phyloP scores from a whole-genome alignment of 805 yeast genomes.

The Candida maris region DNA sequence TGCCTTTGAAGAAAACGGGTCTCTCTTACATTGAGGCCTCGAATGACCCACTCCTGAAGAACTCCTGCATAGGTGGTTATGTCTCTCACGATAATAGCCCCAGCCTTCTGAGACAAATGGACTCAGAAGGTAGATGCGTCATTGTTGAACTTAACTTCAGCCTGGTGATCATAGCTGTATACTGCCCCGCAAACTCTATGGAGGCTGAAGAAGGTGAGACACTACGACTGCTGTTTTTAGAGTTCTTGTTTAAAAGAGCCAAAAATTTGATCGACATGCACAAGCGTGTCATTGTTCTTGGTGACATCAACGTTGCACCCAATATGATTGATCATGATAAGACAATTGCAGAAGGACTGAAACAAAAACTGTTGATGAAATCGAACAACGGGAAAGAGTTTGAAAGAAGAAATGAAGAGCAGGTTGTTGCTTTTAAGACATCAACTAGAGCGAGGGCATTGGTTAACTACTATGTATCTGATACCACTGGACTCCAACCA shows the following conservation, averaged over 20 bases:
- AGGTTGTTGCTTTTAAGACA: slow-evolving; percentile 34
- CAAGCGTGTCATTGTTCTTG: slow-evolving; percentile 74
- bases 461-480: slow-evolving; percentile 41
- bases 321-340: slow-evolving; percentile 85
- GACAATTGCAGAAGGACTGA: slow-evolving; percentile 43
- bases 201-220: slow-evolving; percentile 63
- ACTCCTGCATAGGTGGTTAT: slow-evolving; percentile 68
- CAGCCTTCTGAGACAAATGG: slow-evolving; percentile 40
- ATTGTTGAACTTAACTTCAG: slow-evolving; percentile 66
- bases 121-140: slow-evolving; percentile 81
- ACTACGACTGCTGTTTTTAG: slow-evolving; percentile 56
- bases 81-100: slow-evolving; percentile 39
- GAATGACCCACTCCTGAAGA: slow-evolving; percentile 6
- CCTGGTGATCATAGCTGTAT: slow-evolving; percentile 60
- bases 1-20: slow-evolving; percentile 24
- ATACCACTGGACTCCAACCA: slow-evolving; percentile 25
- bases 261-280: slow-evolving; percentile 50
- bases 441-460: slow-evolving; percentile 41
- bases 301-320: slow-evolving; percentile 81
- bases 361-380: slow-evolving; percentile 33
- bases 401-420: slow-evolving; percentile 32
- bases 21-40: slow-evolving; percentile 28
- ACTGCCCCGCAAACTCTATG: slow-evolving; percentile 90
- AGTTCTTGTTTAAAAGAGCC: slow-evolving; percentile 58
- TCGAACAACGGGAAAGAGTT: slow-evolving; percentile 28